Percentiles rank a stretch among this genome's conserved stretches.
These are phyloP conservation scores for Corchorus olitorius DNA, from an alignment of 345 rosid genomes.

Conservation along the genomic window DNA sequence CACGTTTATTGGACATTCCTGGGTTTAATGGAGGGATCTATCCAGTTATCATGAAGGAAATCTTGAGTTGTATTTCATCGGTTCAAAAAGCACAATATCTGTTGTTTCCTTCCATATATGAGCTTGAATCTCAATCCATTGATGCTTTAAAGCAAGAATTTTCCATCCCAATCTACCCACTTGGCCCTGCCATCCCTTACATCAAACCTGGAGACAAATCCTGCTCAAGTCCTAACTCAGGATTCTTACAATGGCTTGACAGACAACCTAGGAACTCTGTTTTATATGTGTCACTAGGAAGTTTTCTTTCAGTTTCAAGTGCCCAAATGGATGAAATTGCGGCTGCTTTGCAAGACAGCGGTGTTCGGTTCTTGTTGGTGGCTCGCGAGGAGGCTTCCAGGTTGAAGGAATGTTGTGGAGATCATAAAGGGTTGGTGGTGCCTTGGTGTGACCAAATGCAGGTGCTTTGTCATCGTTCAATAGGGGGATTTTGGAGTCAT, in stretches of 20 bases:
- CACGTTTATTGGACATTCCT: slow-evolving; percentile 29
- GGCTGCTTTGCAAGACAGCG: slow-evolving; percentile 30
- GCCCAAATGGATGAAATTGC: slow-evolving; percentile 39
- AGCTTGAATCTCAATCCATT: slow-evolving; percentile 23
- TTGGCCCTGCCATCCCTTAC: slow-evolving; percentile 45
- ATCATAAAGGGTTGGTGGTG: slow-evolving; percentile 31
- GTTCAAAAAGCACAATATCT: slow-evolving; percentile 28
- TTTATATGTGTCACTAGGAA: slow-evolving; percentile 41
- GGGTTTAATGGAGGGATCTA: slow-evolving; percentile 11
- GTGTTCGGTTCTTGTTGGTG: slow-evolving; percentile 42
- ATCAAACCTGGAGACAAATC: not conserved
- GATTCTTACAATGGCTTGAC: slow-evolving; percentile 32
- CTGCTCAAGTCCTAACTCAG: not conserved
- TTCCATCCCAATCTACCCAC: slow-evolving; percentile 19
- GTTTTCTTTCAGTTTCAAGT: slow-evolving; percentile 34
- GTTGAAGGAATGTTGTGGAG: slow-evolving; percentile 5
- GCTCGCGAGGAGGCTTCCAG: slow-evolving; percentile 14
- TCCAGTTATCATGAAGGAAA: not conserved
- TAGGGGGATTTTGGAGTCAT: slow-evolving; percentile 43
- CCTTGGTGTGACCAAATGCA: slow-evolving; percentile 41
- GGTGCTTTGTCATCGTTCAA: slow-evolving; percentile 35
- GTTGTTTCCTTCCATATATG: slow-evolving; percentile 26
- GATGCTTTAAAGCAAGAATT: slow-evolving; percentile 22
- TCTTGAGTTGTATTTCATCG: not conserved
- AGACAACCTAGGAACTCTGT: slow-evolving; percentile 36